Conservation (phyloP, 495 filamentous ascomycete species). For the Lichenothelia convexa region DNA sequence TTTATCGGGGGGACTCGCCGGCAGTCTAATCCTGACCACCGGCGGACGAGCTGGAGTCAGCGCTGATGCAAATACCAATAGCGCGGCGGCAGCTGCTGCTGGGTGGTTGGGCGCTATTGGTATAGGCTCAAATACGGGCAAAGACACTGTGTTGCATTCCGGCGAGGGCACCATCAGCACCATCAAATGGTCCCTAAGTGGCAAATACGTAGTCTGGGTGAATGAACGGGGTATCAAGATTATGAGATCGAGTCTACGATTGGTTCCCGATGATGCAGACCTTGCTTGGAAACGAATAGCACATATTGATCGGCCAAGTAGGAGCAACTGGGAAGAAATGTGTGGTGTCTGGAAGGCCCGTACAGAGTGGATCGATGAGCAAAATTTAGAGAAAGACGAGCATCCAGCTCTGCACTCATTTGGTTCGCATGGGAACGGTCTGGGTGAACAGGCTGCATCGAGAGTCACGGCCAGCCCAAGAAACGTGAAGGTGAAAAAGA, state of each 20-base stretch:
- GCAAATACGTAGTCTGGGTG: slow-evolving; percentile 81
- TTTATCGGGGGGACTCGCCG: slow-evolving; percentile 76
- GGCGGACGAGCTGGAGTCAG: slow-evolving; percentile 62
- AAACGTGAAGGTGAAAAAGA: slow-evolving; percentile 13
- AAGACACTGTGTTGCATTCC: slow-evolving; percentile 74
- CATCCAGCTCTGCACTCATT: slow-evolving; percentile 18
- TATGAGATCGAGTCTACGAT: slow-evolving; percentile 74
- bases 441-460: not conserved
- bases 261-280: slow-evolving; percentile 59
- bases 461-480: slow-evolving; percentile 9
- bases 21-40: slow-evolving; percentile 73
- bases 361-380: slow-evolving; percentile 80
- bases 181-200: slow-evolving; percentile 82
- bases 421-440: not conserved
- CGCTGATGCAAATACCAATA: slow-evolving; percentile 61
- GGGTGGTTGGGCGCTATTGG: slow-evolving; percentile 83
- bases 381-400: slow-evolving; percentile 43
- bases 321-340: slow-evolving; percentile 81
- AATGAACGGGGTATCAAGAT: slow-evolving; percentile 96
- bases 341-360: slow-evolving; percentile 82
- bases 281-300: slow-evolving; percentile 91
- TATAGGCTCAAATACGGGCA: slow-evolving; percentile 55
- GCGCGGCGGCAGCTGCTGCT: slow-evolving; percentile 62
- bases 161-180: slow-evolving; percentile 82
- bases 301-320: slow-evolving; percentile 69